Base-by-base conservation (phyloP, 257 asterid species). In the Mentha longifolia region DNA sequence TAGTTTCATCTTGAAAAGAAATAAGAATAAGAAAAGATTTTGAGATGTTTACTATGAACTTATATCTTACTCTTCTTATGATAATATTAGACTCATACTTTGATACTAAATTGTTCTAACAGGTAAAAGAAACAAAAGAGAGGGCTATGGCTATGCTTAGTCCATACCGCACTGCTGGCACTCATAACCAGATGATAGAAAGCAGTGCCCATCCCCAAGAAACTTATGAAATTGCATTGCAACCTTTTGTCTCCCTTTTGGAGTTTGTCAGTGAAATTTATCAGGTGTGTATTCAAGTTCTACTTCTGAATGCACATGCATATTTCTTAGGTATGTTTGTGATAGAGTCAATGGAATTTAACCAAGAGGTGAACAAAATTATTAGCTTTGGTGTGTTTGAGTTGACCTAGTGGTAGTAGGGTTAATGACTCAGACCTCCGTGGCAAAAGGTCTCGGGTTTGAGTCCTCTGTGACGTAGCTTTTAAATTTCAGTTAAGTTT, bases 201-300 rank as follows among this genome's bases (percentile, higher is more conserved):
- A 81, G 85, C 72, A 77, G 84, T 76, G 79, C 72, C 19, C 83
- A 62, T 80, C 71, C 87, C 65, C 93, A 78, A 20, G 92, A 84
- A 77, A 74, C 83, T 69, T 35, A 62, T 77, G 92, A 80, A 67
- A 71, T 77, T 73, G 82, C 81, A 16, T 78, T 74, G 28, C 95
- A 87, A 77, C 83, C 96, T 74, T 95, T 89, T 83, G 85, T 92
- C 69, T 91, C 96, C 65, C 87, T 95, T 63, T 78, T 95, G 80
- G 97, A 89, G 92, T 92, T 95, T 82, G 92, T 95, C 76, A 85
- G 95, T 87, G 99, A 87, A 84, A 87, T 92, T 79, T 95, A 92
- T 80, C 92, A 88, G 99, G 99, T 92, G 64, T 39, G 85, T 65
- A 33, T 65, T 58, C 51, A 16, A 56, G 62, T 69, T 55, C 68